Base-by-base conservation (phyloP, 176 grass and related monocot species). In the Coix lacrymajobi region DNA sequence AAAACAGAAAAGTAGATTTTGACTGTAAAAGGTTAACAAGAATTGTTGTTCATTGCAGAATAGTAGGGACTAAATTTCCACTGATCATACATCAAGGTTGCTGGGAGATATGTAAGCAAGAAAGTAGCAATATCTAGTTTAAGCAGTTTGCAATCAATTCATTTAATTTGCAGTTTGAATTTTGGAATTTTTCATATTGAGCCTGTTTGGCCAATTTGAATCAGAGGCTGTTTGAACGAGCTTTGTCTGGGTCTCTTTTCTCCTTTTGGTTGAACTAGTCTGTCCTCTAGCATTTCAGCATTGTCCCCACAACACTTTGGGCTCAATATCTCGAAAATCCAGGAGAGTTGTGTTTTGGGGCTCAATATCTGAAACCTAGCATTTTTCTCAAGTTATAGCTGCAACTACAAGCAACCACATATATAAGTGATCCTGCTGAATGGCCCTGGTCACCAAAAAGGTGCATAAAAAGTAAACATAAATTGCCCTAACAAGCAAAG, bases 351-450 rank as follows among this genome's bases (percentile, higher is more conserved):
- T 2, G 3, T 24, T 57, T 57, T 11, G 0, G 52, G 8, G 52
- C 46, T 52, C 49, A 24, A 24, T 58, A 25, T 58, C 8, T 58
- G n/a, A 36, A 30, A 22, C 19, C 31, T 78, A 41, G 4, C 60
- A 61, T 62, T 85, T 72, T 26, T 32, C 15, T 76, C 24, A 19
- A 41, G 44, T 61, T n/a, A 43, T 33, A 62, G 46, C 15, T 13
- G 71, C 33, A 85, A 76, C 49, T 77, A 69, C 64, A 69, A 69
- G 64, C 74, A 77, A 75, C 5, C 43, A 60, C 34, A 68, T 33
- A 20, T 74, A 79, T 33, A 49, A 46, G 71, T 51, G 28, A 51
- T 32, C 44, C 28, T 22, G 16, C 16, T 76, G 49, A 61, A 40
- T 77, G 34, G 11, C 28, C 83, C 37, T 60, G 44, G 25, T 20